Percentiles rank a stretch among this genome's conserved stretches.
phyloP scores from a whole-genome alignment of 2,329 filamentous ascomycete genomes.

The Aspergillus novoparasiticus region DNA sequence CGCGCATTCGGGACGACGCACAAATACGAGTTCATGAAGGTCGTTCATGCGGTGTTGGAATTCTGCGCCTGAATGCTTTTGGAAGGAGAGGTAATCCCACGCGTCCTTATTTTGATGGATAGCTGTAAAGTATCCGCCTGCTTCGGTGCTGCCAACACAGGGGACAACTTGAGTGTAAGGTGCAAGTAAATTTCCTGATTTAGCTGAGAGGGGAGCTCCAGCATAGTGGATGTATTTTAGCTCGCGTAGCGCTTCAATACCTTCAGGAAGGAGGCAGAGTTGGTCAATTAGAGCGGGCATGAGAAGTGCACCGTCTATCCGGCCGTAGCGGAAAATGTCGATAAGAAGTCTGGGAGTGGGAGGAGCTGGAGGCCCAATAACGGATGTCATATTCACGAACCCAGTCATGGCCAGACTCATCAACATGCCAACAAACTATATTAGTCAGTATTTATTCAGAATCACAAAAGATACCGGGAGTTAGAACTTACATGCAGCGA shows the following conservation, averaged over 20 bases:
- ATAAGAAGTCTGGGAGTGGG: slow-evolving; percentile 6
- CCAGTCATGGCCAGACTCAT: slow-evolving; percentile 21
- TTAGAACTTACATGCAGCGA: slow-evolving; percentile 12
- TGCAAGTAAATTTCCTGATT: neutral
- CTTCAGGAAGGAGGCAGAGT: slow-evolving; percentile 15
- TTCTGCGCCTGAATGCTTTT: neutral
- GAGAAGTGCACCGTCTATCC: slow-evolving; percentile 20
- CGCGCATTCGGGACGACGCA: neutral
- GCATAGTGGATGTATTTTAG: slow-evolving; percentile 7
- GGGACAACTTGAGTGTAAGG: neutral
- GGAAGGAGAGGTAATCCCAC: neutral
- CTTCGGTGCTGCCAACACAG: neutral
- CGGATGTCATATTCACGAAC: slow-evolving; percentile 16
- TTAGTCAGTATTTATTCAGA: slow-evolving; percentile 2
- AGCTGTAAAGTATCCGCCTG: neutral
- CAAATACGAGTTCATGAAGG: neutral
- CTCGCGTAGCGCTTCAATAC: slow-evolving; percentile 18
- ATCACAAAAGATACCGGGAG: rapidly evolving
- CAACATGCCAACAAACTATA: slow-evolving; percentile 23
- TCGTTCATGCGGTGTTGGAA: neutral
- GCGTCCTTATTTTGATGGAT: neutral
- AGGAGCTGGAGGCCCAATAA: slow-evolving; percentile 19
- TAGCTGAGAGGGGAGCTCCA: neutral
- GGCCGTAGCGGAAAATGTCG: slow-evolving; percentile 22
- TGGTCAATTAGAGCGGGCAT: slow-evolving; percentile 27